Base-by-base conservation (phyloP, 164 flowering plant species). In the Malania oleifera region DNA sequence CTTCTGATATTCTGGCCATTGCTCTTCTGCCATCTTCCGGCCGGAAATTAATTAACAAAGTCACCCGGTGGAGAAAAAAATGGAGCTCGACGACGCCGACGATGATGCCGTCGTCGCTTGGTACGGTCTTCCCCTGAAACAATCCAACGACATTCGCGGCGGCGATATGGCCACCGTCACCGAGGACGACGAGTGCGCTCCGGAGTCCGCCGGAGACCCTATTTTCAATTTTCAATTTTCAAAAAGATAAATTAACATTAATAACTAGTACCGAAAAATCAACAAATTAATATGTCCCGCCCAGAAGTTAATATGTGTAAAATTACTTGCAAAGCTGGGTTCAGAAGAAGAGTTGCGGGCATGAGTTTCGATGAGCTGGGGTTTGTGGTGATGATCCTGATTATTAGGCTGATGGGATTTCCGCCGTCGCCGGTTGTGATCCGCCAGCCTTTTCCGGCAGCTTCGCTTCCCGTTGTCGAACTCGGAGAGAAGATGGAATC, bases 201-300 rank as follows among this genome's bases (percentile, higher is more conserved):
- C 81, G 4, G 87, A 88, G 20, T 85, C 96, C 18, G 81, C 66
- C 22, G 91, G 87, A 0, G 91, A 88, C 67, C 72, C 96, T 88
- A 54, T 12, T 35, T 25, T 29, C 35, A 47, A 23, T 5, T 3
- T 11, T 7, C 4, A 35, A 20, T 46, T 38, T 52, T 19, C n/a
- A n/a, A n/a, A n/a, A n/a, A n/a, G n/a, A n/a, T n/a, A n/a, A n/a
- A n/a, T n/a, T n/a, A n/a, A n/a, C n/a, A n/a, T n/a, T n/a, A n/a
- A n/a, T n/a, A n/a, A n/a, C n/a, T n/a, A n/a, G n/a, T n/a, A n/a
- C n/a, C n/a, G n/a, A n/a, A n/a, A n/a, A n/a, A n/a, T n/a, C n/a
- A n/a, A n/a, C n/a, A n/a, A n/a, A n/a, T n/a, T n/a, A n/a, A n/a
- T n/a, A n/a, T n/a, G n/a, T n/a, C n/a, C n/a, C n/a, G n/a, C n/a